phyloP scores from a whole-genome alignment of 1,284 basidiomycete species.

The Ganoderma sinense region DNA sequence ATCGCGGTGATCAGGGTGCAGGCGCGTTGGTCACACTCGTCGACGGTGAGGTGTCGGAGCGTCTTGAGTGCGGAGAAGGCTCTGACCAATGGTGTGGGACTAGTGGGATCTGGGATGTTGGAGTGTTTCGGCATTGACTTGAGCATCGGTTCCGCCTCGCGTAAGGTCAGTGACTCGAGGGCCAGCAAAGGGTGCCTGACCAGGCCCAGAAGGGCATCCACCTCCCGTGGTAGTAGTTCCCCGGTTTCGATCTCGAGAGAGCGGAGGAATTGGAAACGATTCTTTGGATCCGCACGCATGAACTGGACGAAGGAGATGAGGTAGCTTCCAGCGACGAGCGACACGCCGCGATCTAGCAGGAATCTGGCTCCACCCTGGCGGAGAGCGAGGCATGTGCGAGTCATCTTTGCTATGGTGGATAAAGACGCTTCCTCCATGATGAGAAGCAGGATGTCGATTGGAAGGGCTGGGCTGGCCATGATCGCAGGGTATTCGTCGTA shows the following conservation, averaged over 20 bases:
- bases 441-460: constrained; percentile 19
- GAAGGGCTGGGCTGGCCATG: not conserved
- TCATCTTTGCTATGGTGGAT: constrained; percentile 10
- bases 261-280: constrained; percentile 16
- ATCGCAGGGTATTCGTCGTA: not conserved
- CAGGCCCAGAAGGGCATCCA: constrained; percentile 8
- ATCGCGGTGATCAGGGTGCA: constrained; percentile 8
- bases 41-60: constrained; percentile 15
- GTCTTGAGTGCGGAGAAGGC: constrained; percentile 13
- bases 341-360: constrained; percentile 17
- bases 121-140: not conserved
- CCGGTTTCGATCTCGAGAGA: constrained; percentile 11
- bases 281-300: constrained; percentile 4
- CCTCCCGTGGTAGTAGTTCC: not conserved
- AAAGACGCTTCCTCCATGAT: constrained; percentile 9
- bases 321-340: not conserved
- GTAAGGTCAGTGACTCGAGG: constrained; percentile 14
- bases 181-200: constrained; percentile 10
- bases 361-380: constrained; percentile 13
- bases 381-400: constrained; percentile 20
- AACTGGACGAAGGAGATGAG: constrained; percentile 20
- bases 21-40: constrained; percentile 2
- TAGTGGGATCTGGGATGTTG: not conserved
- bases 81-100: not conserved
- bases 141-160: constrained; percentile 20